phyloP scores from a whole-genome alignment of 78 protist species.

The Dictyostelium firmibasis region DNA sequence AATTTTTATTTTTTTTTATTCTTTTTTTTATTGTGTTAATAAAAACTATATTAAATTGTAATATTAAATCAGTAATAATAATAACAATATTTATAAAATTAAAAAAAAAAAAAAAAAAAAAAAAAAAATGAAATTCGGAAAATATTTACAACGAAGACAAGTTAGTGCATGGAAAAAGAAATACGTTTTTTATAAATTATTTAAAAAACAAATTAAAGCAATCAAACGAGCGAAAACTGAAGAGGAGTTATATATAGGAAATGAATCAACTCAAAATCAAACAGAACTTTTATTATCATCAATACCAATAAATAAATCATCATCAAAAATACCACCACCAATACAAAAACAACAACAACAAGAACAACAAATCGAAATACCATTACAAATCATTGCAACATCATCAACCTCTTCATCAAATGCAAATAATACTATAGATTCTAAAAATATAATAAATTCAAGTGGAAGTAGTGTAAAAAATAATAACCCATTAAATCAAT shows the following conservation, averaged over 20 bases:
- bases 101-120: neutral
- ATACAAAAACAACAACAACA: too few species aligned
- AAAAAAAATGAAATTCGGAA: constrained; percentile 3
- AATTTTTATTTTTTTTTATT: too few species aligned
- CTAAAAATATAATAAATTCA: neutral
- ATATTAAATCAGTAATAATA: neutral
- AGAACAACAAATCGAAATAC: neutral
- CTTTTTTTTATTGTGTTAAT: too few species aligned
- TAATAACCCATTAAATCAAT: neutral
- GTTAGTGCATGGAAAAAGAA: constrained; percentile 69
- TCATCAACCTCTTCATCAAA: neutral
- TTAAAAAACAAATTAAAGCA: constrained; percentile 80
- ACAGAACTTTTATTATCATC: neutral
- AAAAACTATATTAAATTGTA: neutral
- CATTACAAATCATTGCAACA: neutral
- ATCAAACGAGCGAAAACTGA: constrained; percentile 20
- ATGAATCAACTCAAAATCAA: neutral
- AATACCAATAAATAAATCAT: neutral
- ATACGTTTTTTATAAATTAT: constrained; percentile 67
- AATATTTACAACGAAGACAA: constrained; percentile 43
- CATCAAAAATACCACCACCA: neutral
- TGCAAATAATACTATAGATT: too few species aligned
- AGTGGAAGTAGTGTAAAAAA: neutral
- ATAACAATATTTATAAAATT: neutral
- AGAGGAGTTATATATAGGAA: neutral